Evolutionary conservation across 176 grass and related monocot genomes (phyloP), one percentile per base, ranked within the genome.

Genomic region (Areca catechu): DNA sequence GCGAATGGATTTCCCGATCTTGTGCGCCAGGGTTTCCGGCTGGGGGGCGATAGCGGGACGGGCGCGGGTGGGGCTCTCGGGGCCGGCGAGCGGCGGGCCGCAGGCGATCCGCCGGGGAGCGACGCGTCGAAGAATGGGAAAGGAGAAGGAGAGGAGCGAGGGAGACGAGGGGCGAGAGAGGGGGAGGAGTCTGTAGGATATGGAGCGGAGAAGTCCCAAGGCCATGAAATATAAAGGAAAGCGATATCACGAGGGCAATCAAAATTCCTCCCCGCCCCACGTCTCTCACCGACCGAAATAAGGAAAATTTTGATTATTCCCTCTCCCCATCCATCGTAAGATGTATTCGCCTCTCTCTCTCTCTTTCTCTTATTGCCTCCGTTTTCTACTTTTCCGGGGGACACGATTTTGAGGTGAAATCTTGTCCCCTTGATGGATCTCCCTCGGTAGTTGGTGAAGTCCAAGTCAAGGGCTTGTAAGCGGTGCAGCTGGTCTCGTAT

Each of bases 1-100:
- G 55, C 81, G 84, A 49, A 60, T 59, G 66, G 84, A 75, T 48
- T 86, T 78, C 0, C 78, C 59, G 58, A 92, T 78, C 71, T 75
- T 64, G 50, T 80, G 78, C 48, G 80, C 59, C 91, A 90, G 83
- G 49, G 75, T 80, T 21, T 71, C 57, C 34, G 34, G 16, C 62
- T 54, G 48, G 66, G 21, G 34, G 20, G 67, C 34, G 0, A 78
- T 62, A 0, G 69, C 53, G 9, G 34, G 0, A 25, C 18, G 18
- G 50, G 55, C 3, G 68, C 30, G 1, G 54, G 57, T 18, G 62
- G 22, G 67, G 55, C 58, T 62, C 67, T 62, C 20, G 15, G 58
- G 12, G 59, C n/a, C 24, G 82, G 60, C 0, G 12, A 10, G 54
- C 58, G 60, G 68, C 57, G 67, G 75, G 29, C 57, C 18, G 55